Evolutionary conservation across 345 rosid genomes (phyloP), one percentile per base, ranked within the genome.

Genomic region (Euclidium syriacum): DNA sequence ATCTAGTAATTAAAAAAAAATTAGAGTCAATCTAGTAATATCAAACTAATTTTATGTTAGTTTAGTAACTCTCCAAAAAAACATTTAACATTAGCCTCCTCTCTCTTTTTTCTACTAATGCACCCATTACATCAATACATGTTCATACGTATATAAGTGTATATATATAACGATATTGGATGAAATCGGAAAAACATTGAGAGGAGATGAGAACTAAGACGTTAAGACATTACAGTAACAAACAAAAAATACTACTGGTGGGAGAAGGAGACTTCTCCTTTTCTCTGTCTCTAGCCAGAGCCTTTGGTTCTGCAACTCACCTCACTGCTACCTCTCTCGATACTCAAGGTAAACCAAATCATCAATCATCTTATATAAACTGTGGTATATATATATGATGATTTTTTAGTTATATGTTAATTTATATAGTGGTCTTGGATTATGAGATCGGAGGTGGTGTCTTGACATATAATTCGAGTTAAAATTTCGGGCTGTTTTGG

Each of bases 241-340:
- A 5, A 4, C 76, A 85, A 0, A 26, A 65, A 30, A 60, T 79
- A 29, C 70, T 80, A 24, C 62, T 82, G 1, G 83, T 80, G 0
- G 80, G 87, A 1, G 83, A 80, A 62, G 83, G 83, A 0, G 79
- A 71, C 56, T 83, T 84, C 39, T 81, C 83, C 1, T 80, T 84
- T 43, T 64, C 79, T 12, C 53, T 42, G 18, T 80, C 68, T 74
- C 73, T 82, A 52, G 90, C 75, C 44, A 65, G 4, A 20, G 67
- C 77, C 4, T 79, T 84, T 40, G 77, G 81, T 17, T 75, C 76
- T 5, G 78, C 80, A 18, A 2, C 47, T 18, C 82, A 79, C 63
- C 77, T 80, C 4, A 77, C 58, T 11, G 76, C 79, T 10, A 81
- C 83, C n/a, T 83, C 86, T 19, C 68, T 79, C 0, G 78, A 85